Base-by-base conservation (phyloP, 345 rosid genomes). In the Dipteronia sinensis region DNA sequence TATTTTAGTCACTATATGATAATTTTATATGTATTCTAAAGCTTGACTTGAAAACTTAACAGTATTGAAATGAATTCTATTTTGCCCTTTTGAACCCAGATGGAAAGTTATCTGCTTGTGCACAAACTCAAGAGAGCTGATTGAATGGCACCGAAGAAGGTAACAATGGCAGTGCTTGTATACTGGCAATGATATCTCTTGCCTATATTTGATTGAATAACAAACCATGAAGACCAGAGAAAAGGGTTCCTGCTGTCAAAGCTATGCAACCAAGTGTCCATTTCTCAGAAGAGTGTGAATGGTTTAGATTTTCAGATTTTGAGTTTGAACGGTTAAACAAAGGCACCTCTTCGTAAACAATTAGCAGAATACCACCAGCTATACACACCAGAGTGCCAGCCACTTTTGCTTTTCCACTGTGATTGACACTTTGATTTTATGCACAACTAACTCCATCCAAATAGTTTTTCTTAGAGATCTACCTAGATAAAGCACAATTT, bases 181-280 rank as follows among this genome's bases (percentile, higher is more conserved):
- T 79, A 91, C 74, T 87, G 84, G 79, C 84, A 88, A 27, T 92
- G 92, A 75, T 81, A 89, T 75, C 77, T 82, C 83, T 78, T 85
- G 75, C 89, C 86, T 40, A 91, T 85, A 3, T 75, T 61, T 51
- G 91, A 81, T 76, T 91, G 91, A 56, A 85, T 82, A 3, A 88
- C 34, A 78, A 88, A 91, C 92, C 92, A 91, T 10, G 89, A 85
- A 51, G 92, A 82, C 92, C 92, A 91, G 72, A n/a, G n/a, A 86
- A 53, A n/a, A 88, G 11, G 22, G 86, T 79, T 55, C 90, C 92
- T 0, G 76, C 80, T 3, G 79, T 59, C 86, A 88, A 73, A 34
- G 88, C 87, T 67, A 86, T 70, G 27, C 84, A 83, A 7, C 95
- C 91, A 13, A 82, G 7, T 4, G 86, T 69, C 95, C 95, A 88